Evolutionary conservation across 768 basidiomycete species (phyloP), one percentile per base, ranked within the genome.

Genomic region (Pulveroboletus sp.): DNA sequence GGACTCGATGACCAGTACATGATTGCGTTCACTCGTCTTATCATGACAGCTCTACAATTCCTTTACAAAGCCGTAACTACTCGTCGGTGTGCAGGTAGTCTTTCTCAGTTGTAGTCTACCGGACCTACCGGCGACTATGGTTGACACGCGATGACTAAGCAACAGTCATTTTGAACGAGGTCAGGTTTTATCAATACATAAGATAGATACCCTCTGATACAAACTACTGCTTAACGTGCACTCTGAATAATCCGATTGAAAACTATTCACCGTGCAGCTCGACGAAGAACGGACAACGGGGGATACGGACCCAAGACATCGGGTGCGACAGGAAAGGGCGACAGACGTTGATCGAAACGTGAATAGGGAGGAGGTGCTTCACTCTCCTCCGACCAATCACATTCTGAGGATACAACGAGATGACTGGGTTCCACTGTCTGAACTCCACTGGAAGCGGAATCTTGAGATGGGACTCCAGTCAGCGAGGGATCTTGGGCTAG

Each of bases 301-400:
- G 68, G 66, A 31, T 67, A 68, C 43, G 68, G 66, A 5, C 68
- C 68, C 46, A 67, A 30, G 0, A 45, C 41, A 39, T 55, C 55
- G 11, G 57, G 46, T 26, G 57, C 64, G 8, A 17, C 6, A n/a
- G 57, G 57, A 32, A 59, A 57, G 24, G 47, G 52, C 7, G 55
- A 53, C 9, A 47, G 59, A 26, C 49, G 53, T 7, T 58, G 46
- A 36, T 69, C 69, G 24, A 66, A 61, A 30, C 56, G 65, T 0
- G 64, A 61, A 51, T 70, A 69, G 24, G 52, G 33, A 33, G 69
- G 69, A 3, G 49, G 53, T 9, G 46, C 36, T 27, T 53, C 59
- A 21, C 14, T 21, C 11, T 54, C 57, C 39, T 57, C 55, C 28
- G 11, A 39, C 6, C 35, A 17, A 21, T 44, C 45, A 21, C 12